Base-by-base conservation (phyloP, 1,139 yeast genomes). In the Taphrina confusa region DNA sequence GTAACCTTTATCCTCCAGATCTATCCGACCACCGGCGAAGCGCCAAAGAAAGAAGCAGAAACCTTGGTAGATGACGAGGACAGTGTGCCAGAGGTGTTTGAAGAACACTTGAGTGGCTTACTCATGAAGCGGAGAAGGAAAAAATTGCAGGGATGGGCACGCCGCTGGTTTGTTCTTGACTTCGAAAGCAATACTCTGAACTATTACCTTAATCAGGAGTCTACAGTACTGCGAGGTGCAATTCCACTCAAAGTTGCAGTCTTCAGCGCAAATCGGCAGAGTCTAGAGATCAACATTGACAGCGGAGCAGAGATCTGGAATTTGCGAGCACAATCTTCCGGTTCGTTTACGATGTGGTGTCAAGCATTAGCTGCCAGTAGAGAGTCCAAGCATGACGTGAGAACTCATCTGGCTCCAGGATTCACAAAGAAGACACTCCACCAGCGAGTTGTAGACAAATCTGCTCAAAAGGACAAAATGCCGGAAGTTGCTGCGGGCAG, bases 291-390 rank as follows among this genome's bases (percentile, higher is more conserved):
- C 52, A 84, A 86, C 58, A 80, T 92, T 65, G 97, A 92, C 71
- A 89, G 97, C 0, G 98, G 98, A 1, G 85, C 92, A 84, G 98
- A 92, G 71, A 83, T 88, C 14, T 92, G 98, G 98, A 83, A 82
- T 54, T 76, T 92, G 65, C 87, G 86, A 67, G 88, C 97, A 0
- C 74, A 79, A 46, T 82, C 79, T 61, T 73, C 73, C 14, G 76
- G 78, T 3, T 92, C 87, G 66, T 92, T 90, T 78, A 79, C 81
- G 46, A 78, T 82, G 8, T 92, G 98, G 98, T 82, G 87, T 8
- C 79, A 82, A 54, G 95, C 96, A 0, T 80, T 90, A 65, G 83
- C 84, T 4, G 57, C 36, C 5, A 47, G 36, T 11, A 33, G 52
- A 16, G 52, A 47, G n/a, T 47, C 52, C 8, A 33, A 47, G 31